Base-by-base conservation (phyloP, 2,329 filamentous ascomycete species). In the Tolypocladium pustulatum region DNA sequence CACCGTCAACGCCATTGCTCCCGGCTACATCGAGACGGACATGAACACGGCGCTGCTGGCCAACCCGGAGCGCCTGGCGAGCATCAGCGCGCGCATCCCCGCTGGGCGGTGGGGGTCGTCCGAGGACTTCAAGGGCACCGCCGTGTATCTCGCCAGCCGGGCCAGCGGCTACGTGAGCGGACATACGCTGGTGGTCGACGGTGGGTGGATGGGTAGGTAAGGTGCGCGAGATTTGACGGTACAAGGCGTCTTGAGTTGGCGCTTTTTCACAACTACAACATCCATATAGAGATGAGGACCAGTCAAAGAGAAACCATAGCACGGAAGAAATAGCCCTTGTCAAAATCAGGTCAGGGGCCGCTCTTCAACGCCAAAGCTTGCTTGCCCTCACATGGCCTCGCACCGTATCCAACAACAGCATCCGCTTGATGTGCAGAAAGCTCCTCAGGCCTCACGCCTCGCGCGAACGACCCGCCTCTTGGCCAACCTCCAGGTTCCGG, bases 21-120 rank as follows among this genome's bases (percentile, higher is more conserved):
- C 91, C 0, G 91, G 91, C 0, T 96, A 96, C 72, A 90, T 96
- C 65, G 89, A 83, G 55, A 96, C 91, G n/a, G 91, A 96, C 61
- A 96, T 96, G 92, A 97, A 96, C 71, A 81, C 80, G 64, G 91
- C 91, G 3, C 73, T 97, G 67, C 83, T 96, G 51, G 82, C 86
- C 56, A 86, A 96, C 71, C 73, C 81, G 66, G 82, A 81, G 64
- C 77, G 91, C 40, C 80, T 88, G 61, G 83, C 79, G 63, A 87
- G 87, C 67, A 96, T 96, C 65, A 81, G 89, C 67, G 85, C 84
- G 38, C 78, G 91, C 59, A 96, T 96, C 66, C 91, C 91, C 0
- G 90, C 89, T 0, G 91, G 88, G 0, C 77, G 90, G 65, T 96
- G 91, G 91, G 91, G 90, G 0, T 79, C 71, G 13, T 88, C 91